A percentile compares a stretch with the other conserved stretches of the same genome.
Evolutionary conservation across 768 basidiomycete genomes (phyloP).

Genomic region (Auricularia heimuer): DNA sequence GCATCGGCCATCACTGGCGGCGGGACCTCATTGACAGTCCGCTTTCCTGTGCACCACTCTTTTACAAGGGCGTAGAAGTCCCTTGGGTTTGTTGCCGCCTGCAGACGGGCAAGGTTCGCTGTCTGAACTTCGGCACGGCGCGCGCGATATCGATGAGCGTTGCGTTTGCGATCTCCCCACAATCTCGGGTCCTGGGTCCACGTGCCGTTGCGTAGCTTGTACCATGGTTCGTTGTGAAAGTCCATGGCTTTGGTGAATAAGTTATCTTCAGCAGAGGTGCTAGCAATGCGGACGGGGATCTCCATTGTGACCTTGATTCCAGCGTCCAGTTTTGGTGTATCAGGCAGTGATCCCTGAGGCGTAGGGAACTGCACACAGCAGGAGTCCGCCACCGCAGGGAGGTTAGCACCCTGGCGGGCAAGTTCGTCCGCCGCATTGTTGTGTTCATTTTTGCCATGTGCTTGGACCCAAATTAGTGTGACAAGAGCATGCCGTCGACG

Average conservation of each 20-base stretch:
- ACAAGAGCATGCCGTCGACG: not conserved
- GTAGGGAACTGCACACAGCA: no score
- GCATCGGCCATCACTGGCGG: not conserved
- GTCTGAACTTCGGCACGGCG: not conserved
- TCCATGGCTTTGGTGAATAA: not conserved
- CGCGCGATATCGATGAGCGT: not conserved
- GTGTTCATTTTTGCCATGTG: not conserved
- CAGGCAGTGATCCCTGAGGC: no score
- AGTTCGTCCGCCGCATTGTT: not conserved
- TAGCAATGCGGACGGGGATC: not conserved
- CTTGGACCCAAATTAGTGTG: not conserved
- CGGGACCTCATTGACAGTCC: not conserved
- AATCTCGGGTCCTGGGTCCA: not conserved
- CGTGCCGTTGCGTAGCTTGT: not conserved
- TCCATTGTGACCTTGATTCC: not conserved
- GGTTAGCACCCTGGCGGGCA: not conserved
- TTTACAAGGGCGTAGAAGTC: not conserved
- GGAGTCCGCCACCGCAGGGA: no score
- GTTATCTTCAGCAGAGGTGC: not conserved
- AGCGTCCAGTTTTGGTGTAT: no score
- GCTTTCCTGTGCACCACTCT: not conserved
- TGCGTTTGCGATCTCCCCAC: not conserved
- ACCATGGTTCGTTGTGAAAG: not conserved
- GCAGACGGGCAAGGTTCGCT: not conserved
- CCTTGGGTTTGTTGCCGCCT: not conserved